phyloP scores from a whole-genome alignment of 441 rosid species.

The Populus tomentosa region DNA sequence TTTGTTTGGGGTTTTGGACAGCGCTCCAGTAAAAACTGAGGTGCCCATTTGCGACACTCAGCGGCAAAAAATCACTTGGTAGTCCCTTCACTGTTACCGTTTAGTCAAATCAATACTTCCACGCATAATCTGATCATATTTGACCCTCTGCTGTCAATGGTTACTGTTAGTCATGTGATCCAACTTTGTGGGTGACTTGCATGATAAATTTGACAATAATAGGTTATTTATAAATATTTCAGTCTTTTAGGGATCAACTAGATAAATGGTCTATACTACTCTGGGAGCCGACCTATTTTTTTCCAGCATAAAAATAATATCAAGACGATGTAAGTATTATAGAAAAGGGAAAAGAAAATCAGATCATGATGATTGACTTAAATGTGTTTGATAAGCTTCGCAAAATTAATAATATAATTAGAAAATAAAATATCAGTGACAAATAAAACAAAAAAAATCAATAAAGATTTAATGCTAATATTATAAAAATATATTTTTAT shows the following conservation, averaged over 20 bases:
- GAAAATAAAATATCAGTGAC: too few relatives aligned
- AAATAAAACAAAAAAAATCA: too few relatives aligned
- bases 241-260: not conserved
- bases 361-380: too few relatives aligned
- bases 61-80: not conserved
- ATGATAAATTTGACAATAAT: not conserved
- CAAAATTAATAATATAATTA: too few relatives aligned
- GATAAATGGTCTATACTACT: rapidly evolving
- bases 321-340: not conserved
- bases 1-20: not conserved
- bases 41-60: not conserved
- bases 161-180: not conserved
- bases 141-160: not conserved
- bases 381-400: not conserved
- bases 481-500: too few relatives aligned
- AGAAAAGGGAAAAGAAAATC: too few relatives aligned
- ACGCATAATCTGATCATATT: not conserved
- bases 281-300: not conserved
- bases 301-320: too few relatives aligned
- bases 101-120: too few relatives aligned
- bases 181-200: not conserved
- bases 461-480: too few relatives aligned
- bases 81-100: not conserved
- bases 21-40: not conserved
- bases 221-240: not conserved